These are phyloP conservation scores for Daucus carota DNA, from an alignment of 129 eudicot genomes.

Conservation along the genomic window DH1_v3.0 NC_030389.2:44096501-44097000, in stretches of 20 bases:
- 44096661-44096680: background rate
- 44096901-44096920: background rate
- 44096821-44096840: slow-evolving; percentile 22
- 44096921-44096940: slow-evolving; percentile 5
- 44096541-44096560: too few relatives aligned
- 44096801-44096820: slow-evolving; percentile 26
- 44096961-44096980: background rate
- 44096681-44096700: background rate
- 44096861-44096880: background rate
- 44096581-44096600: too few relatives aligned
- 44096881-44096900: background rate
- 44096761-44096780: slow-evolving; percentile 11
- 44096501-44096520: too few relatives aligned
- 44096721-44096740: slow-evolving; percentile 21
- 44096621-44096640: background rate
- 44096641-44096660: background rate
- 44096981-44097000: background rate
- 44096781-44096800: slow-evolving; percentile 28
- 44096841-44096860: slow-evolving; percentile 17
- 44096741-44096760: slow-evolving; percentile 20
- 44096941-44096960: background rate
- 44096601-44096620: too few relatives aligned
- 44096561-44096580: too few relatives aligned
- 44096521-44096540: too few relatives aligned
- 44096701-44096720: slow-evolving; percentile 15